Percentiles rank a stretch among this genome's conserved stretches.
Conservation (phyloP, 140 eudicot genomes). For the Bidens hawaiensis region DNA sequence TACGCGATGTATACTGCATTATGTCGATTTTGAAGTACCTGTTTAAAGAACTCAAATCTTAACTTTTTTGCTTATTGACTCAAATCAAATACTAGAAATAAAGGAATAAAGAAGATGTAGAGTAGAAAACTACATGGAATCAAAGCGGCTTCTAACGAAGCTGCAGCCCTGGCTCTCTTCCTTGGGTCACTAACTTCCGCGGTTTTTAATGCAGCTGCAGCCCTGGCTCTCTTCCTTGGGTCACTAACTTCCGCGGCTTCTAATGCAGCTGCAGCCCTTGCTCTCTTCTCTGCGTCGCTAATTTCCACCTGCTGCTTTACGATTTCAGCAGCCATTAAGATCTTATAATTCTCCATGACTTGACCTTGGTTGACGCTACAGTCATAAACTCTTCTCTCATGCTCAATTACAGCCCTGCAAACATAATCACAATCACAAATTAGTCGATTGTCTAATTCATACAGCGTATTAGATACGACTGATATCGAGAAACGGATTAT, state of each 20-base stretch:
- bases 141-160: conserved; percentile 39
- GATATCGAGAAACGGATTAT: too few relatives aligned
- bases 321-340: conserved; percentile 53
- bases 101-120: background rate
- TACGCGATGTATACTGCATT: background rate
- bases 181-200: conserved; percentile 53
- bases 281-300: conserved; percentile 63
- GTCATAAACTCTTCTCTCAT: conserved; percentile 50
- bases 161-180: conserved; percentile 69
- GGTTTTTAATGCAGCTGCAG: conserved; percentile 53
- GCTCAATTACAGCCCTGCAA: conserved; percentile 63
- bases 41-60: conserved; percentile 12
- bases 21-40: conserved; percentile 1
- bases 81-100: background rate
- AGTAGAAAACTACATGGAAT: conserved; percentile 24
- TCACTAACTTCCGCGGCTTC: conserved; percentile 45
- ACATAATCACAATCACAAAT: background rate
- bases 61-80: background rate
- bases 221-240: conserved; percentile 69
- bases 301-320: conserved; percentile 49
- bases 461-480: too few relatives aligned
- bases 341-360: conserved; percentile 53
- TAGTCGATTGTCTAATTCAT: background rate
- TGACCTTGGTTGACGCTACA: conserved; percentile 34
- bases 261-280: conserved; percentile 62